Evolutionary conservation across 2,329 filamentous ascomycete genomes (phyloP).

Genomic region (Zymoseptoria crescenta): DNA sequence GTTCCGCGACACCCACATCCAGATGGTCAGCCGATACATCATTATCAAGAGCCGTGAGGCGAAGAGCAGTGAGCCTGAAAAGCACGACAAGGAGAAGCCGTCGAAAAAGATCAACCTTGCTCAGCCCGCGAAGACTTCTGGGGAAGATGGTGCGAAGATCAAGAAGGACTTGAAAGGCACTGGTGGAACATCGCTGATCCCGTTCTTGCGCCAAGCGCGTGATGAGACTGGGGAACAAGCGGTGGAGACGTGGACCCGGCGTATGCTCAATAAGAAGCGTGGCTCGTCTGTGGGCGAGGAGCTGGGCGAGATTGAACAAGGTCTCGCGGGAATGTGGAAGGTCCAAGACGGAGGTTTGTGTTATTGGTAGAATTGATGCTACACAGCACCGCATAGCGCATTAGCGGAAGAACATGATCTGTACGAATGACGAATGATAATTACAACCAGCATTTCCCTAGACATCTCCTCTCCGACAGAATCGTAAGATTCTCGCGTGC

Average conservation of each 20-base stretch:
- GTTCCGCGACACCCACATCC: constrained; percentile 89
- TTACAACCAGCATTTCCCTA: neutral
- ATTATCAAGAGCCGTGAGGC: constrained; percentile 77
- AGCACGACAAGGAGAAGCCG: constrained; percentile 33
- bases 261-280: constrained; percentile 47
- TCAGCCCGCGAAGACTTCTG: constrained; percentile 18
- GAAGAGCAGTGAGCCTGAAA: constrained; percentile 25
- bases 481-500: neutral
- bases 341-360: constrained; percentile 62
- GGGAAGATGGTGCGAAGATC: constrained; percentile 33
- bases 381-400: constrained; percentile 5
- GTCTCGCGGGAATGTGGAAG: constrained; percentile 80
- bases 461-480: neutral
- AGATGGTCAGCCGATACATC: constrained; percentile 93
- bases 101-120: constrained; percentile 31
- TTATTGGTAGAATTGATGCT: constrained; percentile 30
- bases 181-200: constrained; percentile 86
- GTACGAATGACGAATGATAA: neutral
- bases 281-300: constrained; percentile 1
- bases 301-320: constrained; percentile 37
- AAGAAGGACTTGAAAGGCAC: constrained; percentile 71
- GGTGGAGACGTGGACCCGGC: constrained; percentile 58
- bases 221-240: constrained; percentile 94
- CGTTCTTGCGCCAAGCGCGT: constrained; percentile 90
- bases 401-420: neutral